Base-by-base conservation (phyloP, 2,329 filamentous ascomycete species). In the Fusarium abutilonis region DNA sequence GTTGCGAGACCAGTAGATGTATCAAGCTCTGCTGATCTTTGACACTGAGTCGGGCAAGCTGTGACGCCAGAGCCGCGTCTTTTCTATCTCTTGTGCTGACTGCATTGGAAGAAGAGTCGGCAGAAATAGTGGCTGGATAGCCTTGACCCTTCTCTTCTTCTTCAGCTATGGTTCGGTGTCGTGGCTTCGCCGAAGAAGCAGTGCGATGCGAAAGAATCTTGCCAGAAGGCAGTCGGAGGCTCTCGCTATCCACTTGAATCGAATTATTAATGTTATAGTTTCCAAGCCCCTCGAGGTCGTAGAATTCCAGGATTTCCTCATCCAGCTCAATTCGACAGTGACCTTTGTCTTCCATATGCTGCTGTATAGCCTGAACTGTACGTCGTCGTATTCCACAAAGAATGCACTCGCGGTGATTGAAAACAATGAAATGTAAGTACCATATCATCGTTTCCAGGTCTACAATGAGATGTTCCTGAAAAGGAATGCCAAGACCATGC, bases 271-370 rank as follows among this genome's bases (percentile, higher is more conserved):
- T 34, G 1, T 48, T n/a, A 3, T 44, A n/a, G 8, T n/a, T 21
- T 29, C 51, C 48, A 0, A 49, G 13, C 2, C 50, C 49, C 1
- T 63, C 59, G 0, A 63, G 41, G 9, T 79, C 72, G 48, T 78
- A 82, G 47, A 81, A 80, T 38, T 81, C 78, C 0, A 73, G 73
- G 19, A 71, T 74, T 4, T 72, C 60, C 3, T 70, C 67, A 0
- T 70, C 49, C 0, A 79, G 63, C 28, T 81, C 73, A 34, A 83
- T 72, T 19, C 70, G 75, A 63, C 82, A 84, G 53, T 84, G 81
- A 0, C 79, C 78, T 43, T 80, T 83, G 3, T 71, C 75, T 0
- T 71, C 63, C 82, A 84, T 84, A 50, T 84, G 83, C 32, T 83
- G 80, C 59, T 82, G 80, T 0, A 79, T 78, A 0, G 77, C 83